These are phyloP conservation scores for Mycena rebaudengoi DNA, from an alignment of 768 basidiomycete genomes.

Conservation along the genomic window DNA sequence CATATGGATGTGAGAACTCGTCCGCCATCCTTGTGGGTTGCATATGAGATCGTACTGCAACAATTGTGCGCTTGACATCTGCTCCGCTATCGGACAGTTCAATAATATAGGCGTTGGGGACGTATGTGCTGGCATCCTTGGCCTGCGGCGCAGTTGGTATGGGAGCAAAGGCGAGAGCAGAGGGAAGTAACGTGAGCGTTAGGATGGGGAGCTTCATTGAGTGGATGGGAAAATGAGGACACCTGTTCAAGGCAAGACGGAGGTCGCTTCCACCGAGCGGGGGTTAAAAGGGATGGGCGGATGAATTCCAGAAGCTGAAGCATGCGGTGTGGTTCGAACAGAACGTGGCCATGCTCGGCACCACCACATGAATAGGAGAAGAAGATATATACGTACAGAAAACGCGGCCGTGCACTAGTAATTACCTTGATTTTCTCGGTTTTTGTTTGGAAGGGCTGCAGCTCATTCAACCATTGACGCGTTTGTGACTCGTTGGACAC, in stretches of 20 bases:
- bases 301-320: slow-evolving; percentile 16
- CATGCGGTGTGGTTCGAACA: background rate
- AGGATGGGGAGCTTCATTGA: background rate
- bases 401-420: background rate
- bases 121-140: slow-evolving; percentile 4
- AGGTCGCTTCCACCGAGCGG: background rate
- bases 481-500: background rate
- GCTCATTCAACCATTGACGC: too few relatives aligned
- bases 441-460: too few relatives aligned
- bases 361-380: slow-evolving; percentile 13
- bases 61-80: background rate
- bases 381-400: slow-evolving; percentile 14
- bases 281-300: background rate
- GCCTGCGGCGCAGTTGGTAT: slow-evolving; percentile 16
- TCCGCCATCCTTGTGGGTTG: too few relatives aligned
- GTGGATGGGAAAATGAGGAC: background rate
- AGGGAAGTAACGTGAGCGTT: slow-evolving; percentile 3
- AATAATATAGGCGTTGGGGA: slow-evolving; percentile 17
- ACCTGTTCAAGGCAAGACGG: slow-evolving; percentile 4
- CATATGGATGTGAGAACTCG: too few relatives aligned
- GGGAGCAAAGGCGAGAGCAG: slow-evolving; percentile 2
- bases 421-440: background rate
- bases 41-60: slow-evolving; percentile 5
- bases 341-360: slow-evolving; percentile 1
- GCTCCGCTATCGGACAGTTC: slow-evolving; percentile 2